Conservation (phyloP, 768 basidiomycete species). For the Lanmaoa pseudosensibilis region DNA sequence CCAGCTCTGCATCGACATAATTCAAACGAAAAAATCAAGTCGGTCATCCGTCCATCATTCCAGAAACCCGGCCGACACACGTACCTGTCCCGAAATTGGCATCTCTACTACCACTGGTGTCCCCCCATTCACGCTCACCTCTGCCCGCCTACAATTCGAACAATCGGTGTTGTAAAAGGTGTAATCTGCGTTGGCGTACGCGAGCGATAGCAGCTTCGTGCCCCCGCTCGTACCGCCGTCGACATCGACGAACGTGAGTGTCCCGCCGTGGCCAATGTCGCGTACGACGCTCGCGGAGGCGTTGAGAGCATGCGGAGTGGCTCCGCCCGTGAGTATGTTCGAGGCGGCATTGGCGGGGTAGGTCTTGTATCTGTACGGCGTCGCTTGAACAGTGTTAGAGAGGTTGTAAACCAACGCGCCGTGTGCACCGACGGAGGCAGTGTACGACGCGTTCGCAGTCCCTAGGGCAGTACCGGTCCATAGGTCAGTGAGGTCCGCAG, state of each 20-base stretch:
- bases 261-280: neutral
- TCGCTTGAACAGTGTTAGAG: neutral
- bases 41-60: neutral
- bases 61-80: neutral
- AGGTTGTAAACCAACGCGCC: constrained; percentile 5
- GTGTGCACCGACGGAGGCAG: neutral
- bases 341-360: neutral
- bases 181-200: constrained; percentile 11
- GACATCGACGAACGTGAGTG: constrained; percentile 6
- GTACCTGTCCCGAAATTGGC: constrained; percentile 11
- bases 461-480: constrained; percentile 5
- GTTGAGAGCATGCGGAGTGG: neutral
- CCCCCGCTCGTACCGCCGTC: constrained; percentile 5
- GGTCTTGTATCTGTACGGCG: neutral
- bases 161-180: constrained; percentile 4
- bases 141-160: constrained; percentile 7
- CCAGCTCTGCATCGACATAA: neutral
- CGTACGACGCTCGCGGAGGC: neutral
- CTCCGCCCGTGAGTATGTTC: constrained; percentile 7
- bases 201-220: neutral
- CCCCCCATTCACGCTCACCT: constrained; percentile 6
- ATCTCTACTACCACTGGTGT: constrained; percentile 6
- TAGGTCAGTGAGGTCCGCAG: constrained; percentile 6
- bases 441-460: neutral
- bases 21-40: neutral